Base-by-base conservation (phyloP, 805 yeast species). In the Jamesozyma jinghongensis region DNA sequence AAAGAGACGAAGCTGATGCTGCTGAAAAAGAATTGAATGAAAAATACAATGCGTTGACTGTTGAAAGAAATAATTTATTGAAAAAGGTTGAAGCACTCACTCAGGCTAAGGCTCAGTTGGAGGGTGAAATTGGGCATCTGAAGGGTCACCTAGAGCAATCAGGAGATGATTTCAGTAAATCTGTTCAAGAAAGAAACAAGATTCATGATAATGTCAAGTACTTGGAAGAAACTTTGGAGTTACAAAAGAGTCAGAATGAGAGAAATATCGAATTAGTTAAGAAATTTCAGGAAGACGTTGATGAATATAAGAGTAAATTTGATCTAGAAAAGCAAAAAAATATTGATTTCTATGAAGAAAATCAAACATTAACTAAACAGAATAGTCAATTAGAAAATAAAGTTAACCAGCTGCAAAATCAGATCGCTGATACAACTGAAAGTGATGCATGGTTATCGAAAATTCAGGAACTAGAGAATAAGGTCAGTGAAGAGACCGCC, bases 331-430 rank as follows among this genome's bases (percentile, higher is more conserved):
- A 77, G 44, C 72, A 73, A 34, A 76, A 76, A 35, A 70, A 73
- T 31, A 63, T 79, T 42, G 75, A 77, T 37, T 59, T 78, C 4
- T 62, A 67, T 19, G 85, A 83, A 57, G 92, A 83, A 53, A 81
- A 79, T 51, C 78, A 77, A 51, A 72, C 81, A 1, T 54, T 82
- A 33, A 74, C 72, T 20, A 78, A 69, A 45, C 70, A 69, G 44
- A 77, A 80, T 50, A 61, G 61, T 28, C 75, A 77, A 37, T 59
- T 82, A 46, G 68, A 63, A 39, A 41, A 44, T 13, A 73, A 74
- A 48, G 63, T 75, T 10, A 56, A 65, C 22, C 66, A 63, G 5
- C 52, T 74, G 20, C 79, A 79, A 48, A 64, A 61, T 1, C 72
- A 74, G 43, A 58, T 74, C 18, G 67, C 69, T 38, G 68, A 70